Base-by-base conservation (phyloP, 2,329 filamentous ascomycete species). In the Pseudogymnoascus sp. region DNA sequence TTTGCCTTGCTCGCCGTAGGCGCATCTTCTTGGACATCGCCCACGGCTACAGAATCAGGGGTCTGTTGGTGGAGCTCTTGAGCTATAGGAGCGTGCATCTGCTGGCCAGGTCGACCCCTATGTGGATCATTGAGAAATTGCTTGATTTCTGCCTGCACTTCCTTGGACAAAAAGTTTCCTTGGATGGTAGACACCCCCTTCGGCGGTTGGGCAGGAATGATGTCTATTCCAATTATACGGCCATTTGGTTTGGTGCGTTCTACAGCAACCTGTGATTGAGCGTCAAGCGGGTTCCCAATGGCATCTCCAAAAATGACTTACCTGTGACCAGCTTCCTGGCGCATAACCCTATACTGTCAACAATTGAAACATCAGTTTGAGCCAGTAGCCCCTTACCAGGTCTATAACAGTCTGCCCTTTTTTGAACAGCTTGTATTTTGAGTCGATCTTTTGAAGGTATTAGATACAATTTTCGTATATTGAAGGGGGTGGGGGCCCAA, bases 131-230 rank as follows among this genome's bases (percentile, higher is more conserved):
- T 75, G 39, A 99, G 82, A 70, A 92, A 94, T 4, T 84, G 80
- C 71, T 88, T 87, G 38, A 96, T 86, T 72, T 93, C 83, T 20
- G 78, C 81, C 72, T 89, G 89, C n/a, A 97, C 86, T 2, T 76
- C 74, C 0, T 84, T 81, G 5, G 86, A 88, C 39, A 97, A 78
- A 66, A 99, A 97, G 72, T 99, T 90, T 57, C 95, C 94, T 74
- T 99, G 94, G 62, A 99, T 91, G 2, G 91, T 91, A 28, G 90
- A 92, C n/a, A 96, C 91, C 20, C 94, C 94, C 69, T 83, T 85
- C 0, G 94, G 94, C 4, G 95, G 93, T 71, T 93, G 88, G 0
- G 91, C 90, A 4, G 94, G 94, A 65, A 99, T 91, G 59, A 99
- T 82, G 72, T 99, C 94, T 69, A 99, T 93, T 9, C 94, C 95